These are phyloP conservation scores for Phytopythium oedochilum DNA, from an alignment of 352 stramenopile species.

Conservation along the genomic window DNA sequence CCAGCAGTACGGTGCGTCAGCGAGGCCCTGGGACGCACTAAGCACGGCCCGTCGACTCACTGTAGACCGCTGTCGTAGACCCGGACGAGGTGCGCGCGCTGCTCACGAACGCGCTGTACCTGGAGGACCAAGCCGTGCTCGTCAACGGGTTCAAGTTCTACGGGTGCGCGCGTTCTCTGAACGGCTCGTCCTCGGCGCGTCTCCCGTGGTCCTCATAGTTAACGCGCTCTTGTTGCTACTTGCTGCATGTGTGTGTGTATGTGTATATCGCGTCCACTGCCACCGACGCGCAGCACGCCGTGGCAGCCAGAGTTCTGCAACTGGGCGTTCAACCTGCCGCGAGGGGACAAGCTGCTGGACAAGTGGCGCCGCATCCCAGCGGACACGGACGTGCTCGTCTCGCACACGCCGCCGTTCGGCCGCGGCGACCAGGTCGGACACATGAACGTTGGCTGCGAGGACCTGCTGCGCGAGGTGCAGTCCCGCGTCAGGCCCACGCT, in stretches of 20 bases:
- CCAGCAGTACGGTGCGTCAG: constrained; percentile 47
- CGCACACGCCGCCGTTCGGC: constrained; percentile 81
- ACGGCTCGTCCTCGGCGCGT: neutral
- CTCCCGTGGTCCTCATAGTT: neutral
- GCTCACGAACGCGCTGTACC: constrained; percentile 72
- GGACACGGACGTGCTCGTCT: constrained; percentile 84
- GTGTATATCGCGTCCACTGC: neutral
- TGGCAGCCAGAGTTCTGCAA: constrained; percentile 86
- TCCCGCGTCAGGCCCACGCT: constrained; percentile 57
- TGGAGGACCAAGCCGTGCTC: constrained; percentile 68
- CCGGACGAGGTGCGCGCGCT: constrained; percentile 60
- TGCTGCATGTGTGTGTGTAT: no score
- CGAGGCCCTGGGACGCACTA: no score
- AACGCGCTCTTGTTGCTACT: neutral
- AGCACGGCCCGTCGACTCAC: no score
- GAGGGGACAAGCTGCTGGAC: constrained; percentile 29
- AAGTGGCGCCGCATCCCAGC: constrained; percentile 52
- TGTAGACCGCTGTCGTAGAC: no score
- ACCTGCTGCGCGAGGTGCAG: constrained; percentile 71
- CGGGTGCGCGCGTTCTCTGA: constrained; percentile 35
- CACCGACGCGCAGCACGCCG: constrained; percentile 27
- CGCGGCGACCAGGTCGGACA: constrained; percentile 60
- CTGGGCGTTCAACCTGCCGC: constrained; percentile 72
- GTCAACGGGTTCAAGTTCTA: constrained; percentile 78
- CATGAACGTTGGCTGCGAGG: constrained; percentile 62